Percentiles rank a stretch among this genome's conserved stretches.
These are phyloP conservation scores for Lasiodiplodia theobromae DNA, from an alignment of 2,329 filamentous ascomycete species.

Conservation along the genomic window DNA sequence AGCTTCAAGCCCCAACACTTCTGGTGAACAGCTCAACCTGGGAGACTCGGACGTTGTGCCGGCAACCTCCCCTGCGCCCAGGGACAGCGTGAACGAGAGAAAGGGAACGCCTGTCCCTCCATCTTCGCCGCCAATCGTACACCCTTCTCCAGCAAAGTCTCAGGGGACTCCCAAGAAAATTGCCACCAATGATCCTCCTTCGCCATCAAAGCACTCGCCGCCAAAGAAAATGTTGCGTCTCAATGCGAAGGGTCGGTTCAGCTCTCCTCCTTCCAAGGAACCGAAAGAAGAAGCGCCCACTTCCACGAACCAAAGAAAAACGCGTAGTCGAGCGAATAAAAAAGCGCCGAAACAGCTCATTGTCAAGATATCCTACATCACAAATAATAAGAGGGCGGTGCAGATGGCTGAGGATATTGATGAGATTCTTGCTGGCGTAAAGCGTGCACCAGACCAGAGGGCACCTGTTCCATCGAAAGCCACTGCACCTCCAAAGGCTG, in stretches of 20 bases:
- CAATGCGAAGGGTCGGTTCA: constrained; percentile 55
- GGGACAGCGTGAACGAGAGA: background rate
- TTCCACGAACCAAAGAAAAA: constrained; percentile 48
- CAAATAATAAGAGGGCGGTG: constrained; percentile 53
- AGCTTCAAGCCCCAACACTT: constrained; percentile 1
- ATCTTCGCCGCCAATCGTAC: constrained; percentile 9
- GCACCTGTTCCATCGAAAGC: background rate
- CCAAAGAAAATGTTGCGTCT: constrained; percentile 50
- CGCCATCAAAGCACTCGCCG: constrained; percentile 30
- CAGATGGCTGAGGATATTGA: constrained; percentile 68
- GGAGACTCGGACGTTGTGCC: background rate
- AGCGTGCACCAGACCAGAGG: constrained; percentile 38
- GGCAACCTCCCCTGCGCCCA: background rate
- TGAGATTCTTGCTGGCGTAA: constrained; percentile 61
- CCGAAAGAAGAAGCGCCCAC: constrained; percentile 32
- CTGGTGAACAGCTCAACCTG: background rate
- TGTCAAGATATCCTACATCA: constrained; percentile 67
- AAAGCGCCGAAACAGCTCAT: constrained; percentile 48
- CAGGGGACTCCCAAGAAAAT: background rate
- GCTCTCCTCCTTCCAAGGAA: constrained; percentile 50
- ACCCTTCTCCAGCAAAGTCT: background rate
- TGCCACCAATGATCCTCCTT: background rate
- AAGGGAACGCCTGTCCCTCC: background rate
- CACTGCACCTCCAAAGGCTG: constrained; percentile 14
- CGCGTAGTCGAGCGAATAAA: constrained; percentile 37